These are phyloP conservation scores for Rosa persica DNA, from an alignment of 306 rosid species.

Conservation along the genomic window DNA sequence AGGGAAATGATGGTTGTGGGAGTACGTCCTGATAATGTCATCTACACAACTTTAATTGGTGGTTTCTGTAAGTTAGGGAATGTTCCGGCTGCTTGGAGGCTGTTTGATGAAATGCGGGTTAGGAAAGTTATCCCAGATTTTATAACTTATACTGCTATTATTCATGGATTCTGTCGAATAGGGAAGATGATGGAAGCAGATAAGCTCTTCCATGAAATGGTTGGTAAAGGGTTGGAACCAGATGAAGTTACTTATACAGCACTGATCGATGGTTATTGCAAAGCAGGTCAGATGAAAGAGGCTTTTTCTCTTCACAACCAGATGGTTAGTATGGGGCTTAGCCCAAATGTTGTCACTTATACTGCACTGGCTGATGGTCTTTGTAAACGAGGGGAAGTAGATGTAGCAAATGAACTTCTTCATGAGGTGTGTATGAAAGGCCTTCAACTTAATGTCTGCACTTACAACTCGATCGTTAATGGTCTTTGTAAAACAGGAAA, in stretches of 20 bases:
- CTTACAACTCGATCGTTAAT: constrained; percentile 68
- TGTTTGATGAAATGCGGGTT: constrained; percentile 62
- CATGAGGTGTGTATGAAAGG: constrained; percentile 74
- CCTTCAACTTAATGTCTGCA: constrained; percentile 73
- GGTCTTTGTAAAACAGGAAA: constrained; percentile 87
- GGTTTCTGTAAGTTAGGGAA: constrained; percentile 69
- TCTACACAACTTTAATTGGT: constrained; percentile 72
- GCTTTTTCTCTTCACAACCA: constrained; percentile 83
- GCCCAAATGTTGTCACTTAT: constrained; percentile 75
- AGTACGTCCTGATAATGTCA: constrained; percentile 64
- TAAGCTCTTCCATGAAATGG: constrained; percentile 56
- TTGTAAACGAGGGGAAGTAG: constrained; percentile 76
- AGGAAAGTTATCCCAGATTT: constrained; percentile 64
- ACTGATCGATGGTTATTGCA: constrained; percentile 79
- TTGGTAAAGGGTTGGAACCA: constrained; percentile 53
- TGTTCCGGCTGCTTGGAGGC: constrained; percentile 45
- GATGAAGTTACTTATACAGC: constrained; percentile 85
- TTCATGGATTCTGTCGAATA: constrained; percentile 64
- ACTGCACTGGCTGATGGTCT: constrained; percentile 85
- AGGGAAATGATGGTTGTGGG: constrained; percentile 56
- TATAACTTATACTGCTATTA: constrained; percentile 63
- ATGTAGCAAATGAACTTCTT: constrained; percentile 78
- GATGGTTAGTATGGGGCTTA: constrained; percentile 65
- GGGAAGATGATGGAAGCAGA: constrained; percentile 70
- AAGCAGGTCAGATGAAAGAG: constrained; percentile 63